Evolutionary conservation across 2,329 filamentous ascomycete genomes (phyloP).

Genomic region (Talaromyces atroroseus): DNA sequence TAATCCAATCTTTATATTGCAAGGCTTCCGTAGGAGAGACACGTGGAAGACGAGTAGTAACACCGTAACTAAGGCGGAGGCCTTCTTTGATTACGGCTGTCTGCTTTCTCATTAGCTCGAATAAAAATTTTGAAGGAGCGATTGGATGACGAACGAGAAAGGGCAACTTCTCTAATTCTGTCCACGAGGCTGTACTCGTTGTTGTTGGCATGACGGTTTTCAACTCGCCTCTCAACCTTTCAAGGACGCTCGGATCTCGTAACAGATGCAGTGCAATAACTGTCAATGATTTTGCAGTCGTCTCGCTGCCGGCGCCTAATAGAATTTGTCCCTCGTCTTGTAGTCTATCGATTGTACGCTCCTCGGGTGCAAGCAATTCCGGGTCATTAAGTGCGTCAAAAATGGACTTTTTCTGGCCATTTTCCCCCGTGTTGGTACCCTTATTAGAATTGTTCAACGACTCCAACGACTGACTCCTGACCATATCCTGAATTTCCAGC

Average conservation of each 20-base stretch:
- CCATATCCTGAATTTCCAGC: conserved; percentile 10
- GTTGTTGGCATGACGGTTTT: conserved; percentile 24
- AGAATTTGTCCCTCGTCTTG: conserved; percentile 28
- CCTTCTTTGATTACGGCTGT: conserved; percentile 28
- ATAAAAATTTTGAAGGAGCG: neutral
- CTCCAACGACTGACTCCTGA: conserved; percentile 3
- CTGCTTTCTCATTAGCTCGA: neutral
- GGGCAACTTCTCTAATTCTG: conserved; percentile 34
- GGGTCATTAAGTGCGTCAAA: conserved; percentile 30
- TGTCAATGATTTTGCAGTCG: conserved; percentile 27
- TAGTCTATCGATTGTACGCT: conserved; percentile 31
- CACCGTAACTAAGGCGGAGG: conserved; percentile 26
- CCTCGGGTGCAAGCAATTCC: conserved; percentile 27
- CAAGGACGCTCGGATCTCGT: conserved; percentile 15
- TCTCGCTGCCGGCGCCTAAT: conserved; percentile 32
- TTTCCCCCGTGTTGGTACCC: neutral
- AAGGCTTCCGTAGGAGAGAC: conserved; percentile 23
- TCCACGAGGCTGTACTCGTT: conserved; percentile 21
- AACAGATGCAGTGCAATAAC: conserved; percentile 29
- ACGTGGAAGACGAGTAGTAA: conserved; percentile 25
- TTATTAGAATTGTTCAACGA: neutral
- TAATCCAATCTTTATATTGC: conserved; percentile 26
- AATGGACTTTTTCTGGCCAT: conserved; percentile 15
- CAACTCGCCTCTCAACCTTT: conserved; percentile 24
- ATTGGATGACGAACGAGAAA: conserved; percentile 24